Conservation (phyloP, 352 stramenopile species). For the Phytophthora tubulina region DNA sequence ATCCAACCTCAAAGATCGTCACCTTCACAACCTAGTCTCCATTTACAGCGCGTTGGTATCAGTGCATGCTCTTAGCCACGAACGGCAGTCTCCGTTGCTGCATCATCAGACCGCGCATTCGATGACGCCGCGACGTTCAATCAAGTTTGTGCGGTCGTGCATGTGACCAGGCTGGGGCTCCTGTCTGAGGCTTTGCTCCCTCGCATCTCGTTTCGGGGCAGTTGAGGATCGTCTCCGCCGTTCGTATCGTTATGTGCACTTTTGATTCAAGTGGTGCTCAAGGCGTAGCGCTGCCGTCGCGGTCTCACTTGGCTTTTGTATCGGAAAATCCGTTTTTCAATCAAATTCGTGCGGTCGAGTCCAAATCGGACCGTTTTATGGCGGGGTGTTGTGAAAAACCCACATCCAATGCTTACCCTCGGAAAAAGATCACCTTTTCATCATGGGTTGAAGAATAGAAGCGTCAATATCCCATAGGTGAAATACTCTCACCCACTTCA, state of each 20-base stretch:
- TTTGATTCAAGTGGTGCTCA: conserved; percentile 36
- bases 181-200: neutral
- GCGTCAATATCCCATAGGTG: neutral
- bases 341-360: conserved; percentile 18
- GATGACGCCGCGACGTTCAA: conserved; percentile 20
- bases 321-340: conserved; percentile 47
- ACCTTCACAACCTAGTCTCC: neutral
- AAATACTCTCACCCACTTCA: neutral
- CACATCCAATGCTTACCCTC: neutral
- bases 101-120: neutral
- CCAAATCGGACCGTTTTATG: conserved; percentile 18
- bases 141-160: conserved; percentile 31
- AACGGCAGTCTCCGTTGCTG: neutral
- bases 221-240: neutral
- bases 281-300: conserved; percentile 4
- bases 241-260: conserved; percentile 39
- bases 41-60: neutral
- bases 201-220: conserved; percentile 7
- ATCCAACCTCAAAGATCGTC: neutral
- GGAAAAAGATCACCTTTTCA: neutral
- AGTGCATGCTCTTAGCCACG: neutral
- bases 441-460: neutral
- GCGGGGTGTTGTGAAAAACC: neutral
- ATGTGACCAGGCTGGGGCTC: neutral
- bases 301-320: conserved; percentile 32